phyloP scores from a whole-genome alignment of 2,329 filamentous ascomycete species.

The Fusarium nurragi region DNA sequence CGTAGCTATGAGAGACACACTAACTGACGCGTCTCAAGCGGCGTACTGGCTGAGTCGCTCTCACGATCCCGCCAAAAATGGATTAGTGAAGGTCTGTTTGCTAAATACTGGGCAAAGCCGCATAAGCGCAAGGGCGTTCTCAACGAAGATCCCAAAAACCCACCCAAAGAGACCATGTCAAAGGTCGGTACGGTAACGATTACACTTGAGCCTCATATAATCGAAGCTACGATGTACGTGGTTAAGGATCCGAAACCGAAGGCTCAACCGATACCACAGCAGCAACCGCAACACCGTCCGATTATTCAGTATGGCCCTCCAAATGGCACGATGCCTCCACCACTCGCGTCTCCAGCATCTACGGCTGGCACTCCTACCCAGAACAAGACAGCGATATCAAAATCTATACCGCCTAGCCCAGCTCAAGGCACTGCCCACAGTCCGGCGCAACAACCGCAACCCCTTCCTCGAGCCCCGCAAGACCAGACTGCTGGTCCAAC shows the following conservation, averaged over 20 bases:
- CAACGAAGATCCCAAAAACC: slow-evolving; percentile 72
- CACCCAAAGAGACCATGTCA: slow-evolving; percentile 75
- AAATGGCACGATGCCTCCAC: slow-evolving; percentile 68
- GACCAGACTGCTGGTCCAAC: slow-evolving; percentile 19
- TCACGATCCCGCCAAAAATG: slow-evolving; percentile 77
- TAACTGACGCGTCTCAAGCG: slow-evolving; percentile 59
- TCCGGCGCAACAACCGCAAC: slow-evolving; percentile 27
- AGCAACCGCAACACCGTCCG: slow-evolving; percentile 55
- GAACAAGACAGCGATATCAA: slow-evolving; percentile 31
- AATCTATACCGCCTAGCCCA: slow-evolving; percentile 34
- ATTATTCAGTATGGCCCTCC: slow-evolving; percentile 73
- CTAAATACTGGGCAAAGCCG: slow-evolving; percentile 81
- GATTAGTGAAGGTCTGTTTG: slow-evolving; percentile 76
- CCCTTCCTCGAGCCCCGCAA: slow-evolving; percentile 27
- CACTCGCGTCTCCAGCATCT: slow-evolving; percentile 50
- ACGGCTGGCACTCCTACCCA: slow-evolving; percentile 37
- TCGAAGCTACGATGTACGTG: slow-evolving; percentile 78
- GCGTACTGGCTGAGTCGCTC: slow-evolving; percentile 78
- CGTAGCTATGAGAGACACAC: slow-evolving; percentile 1
- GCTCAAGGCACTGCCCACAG: slow-evolving; percentile 30
- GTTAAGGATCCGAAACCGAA: slow-evolving; percentile 71
- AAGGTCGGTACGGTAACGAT: slow-evolving; percentile 79
- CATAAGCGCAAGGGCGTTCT: slow-evolving; percentile 72
- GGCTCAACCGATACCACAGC: slow-evolving; percentile 50
- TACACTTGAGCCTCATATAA: slow-evolving; percentile 80